Evolutionary conservation across 345 rosid species (phyloP), one percentile per base, ranked within the genome.

Genomic region (Bruguiera sexangula): DNA sequence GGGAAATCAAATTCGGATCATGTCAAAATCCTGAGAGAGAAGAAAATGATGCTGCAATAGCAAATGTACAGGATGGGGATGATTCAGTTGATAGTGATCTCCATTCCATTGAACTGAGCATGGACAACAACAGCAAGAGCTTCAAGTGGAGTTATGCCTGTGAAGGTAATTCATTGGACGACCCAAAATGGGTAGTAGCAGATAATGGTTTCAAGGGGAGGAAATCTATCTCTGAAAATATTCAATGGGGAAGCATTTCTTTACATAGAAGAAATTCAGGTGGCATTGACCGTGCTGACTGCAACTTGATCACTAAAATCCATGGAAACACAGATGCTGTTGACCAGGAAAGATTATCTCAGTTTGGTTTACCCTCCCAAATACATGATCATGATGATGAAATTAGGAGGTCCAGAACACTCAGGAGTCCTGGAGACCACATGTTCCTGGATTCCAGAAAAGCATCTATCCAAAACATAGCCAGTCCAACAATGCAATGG

Each of bases 81-180:
- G 89, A 80, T 48, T 87, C 89, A 31, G 88, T 81, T 5, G 95
- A 88, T 6, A 95, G 98, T 65, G 98, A 90, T 79, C 87, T 90
- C 48, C 97, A 92, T 69, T 92, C 99, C 54, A 90, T 95, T 65
- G 99, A 95, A 76, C 75, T 95, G 77, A 90, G 84, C 67, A 92
- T 95, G 98, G 98, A 87, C 69, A 86, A 79, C 63, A 71, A 26
- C 66, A 80, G 77, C 76, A 75, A 73, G 73, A 83, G 91, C 87
- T 93, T 87, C 79, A 79, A 82, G 27, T 95, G 99, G 99, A 85
- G 94, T 65, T 92, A 84, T 73, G 89, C 85, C 62, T 36, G 78
- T n/a, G 89, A 80, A 21, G 82, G 63, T 51, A 67, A 51, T 54
- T 78, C 39, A 30, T 71, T 66, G 32, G 87, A 72, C 51, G 82